Evolutionary conservation across 176 grass and related monocot genomes (phyloP).

Genomic region (Oryza officinalis): DNA sequence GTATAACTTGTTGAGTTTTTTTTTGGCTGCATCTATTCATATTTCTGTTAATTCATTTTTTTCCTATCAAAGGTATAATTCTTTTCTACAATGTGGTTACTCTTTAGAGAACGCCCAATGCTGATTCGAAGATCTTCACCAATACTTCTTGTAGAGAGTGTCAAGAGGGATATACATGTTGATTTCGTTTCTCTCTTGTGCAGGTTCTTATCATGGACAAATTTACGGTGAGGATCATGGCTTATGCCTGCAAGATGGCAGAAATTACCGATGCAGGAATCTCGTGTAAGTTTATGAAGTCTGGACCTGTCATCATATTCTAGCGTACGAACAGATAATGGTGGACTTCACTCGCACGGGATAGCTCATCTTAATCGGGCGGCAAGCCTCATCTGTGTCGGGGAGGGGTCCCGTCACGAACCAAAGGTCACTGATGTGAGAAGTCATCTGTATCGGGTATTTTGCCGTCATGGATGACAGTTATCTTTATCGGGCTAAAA

Average conservation of each 20-base stretch:
- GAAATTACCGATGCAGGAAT: conserved; percentile 91
- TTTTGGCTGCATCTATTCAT: not conserved
- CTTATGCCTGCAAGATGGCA: conserved; percentile 89
- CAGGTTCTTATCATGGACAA: conserved; percentile 99
- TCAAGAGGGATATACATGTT: not conserved
- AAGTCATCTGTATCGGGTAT: too few relatives aligned
- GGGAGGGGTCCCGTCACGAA: too few relatives aligned
- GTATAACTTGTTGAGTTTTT: not conserved
- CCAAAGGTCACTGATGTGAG: too few relatives aligned
- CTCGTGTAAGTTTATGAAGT: conserved; percentile 63
- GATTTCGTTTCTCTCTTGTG: not conserved
- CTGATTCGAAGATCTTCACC: not conserved
- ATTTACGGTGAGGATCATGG: conserved; percentile 90
- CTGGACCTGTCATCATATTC: conserved; percentile 3
- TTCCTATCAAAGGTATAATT: not conserved
- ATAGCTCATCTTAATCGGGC: too few relatives aligned
- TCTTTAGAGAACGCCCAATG: not conserved
- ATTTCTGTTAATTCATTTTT: not conserved
- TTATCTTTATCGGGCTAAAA: too few relatives aligned
- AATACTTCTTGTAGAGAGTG: not conserved
- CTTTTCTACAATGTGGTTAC: not conserved
- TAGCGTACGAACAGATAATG: not conserved
- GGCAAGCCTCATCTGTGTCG: too few relatives aligned
- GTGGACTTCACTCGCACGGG: too few relatives aligned
- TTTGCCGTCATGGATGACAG: too few relatives aligned